Evolutionary conservation across 2,329 filamentous ascomycete species (phyloP).

Genomic region (Trichoderma polysporum): DNA sequence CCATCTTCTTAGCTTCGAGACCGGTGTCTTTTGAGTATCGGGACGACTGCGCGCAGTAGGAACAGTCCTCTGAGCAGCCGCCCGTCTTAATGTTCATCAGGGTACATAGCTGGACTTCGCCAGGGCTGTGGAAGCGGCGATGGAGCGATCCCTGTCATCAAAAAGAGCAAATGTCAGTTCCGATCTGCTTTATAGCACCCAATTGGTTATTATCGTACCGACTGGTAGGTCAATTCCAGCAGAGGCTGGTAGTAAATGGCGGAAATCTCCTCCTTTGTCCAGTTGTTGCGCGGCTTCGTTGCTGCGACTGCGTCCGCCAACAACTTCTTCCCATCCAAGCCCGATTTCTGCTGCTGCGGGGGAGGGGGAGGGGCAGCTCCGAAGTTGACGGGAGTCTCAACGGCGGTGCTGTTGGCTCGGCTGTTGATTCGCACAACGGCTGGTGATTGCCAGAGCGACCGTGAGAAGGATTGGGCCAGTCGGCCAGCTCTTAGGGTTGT

Average conservation of each 20-base stretch:
- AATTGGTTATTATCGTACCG: conserved; percentile 49
- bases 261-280: conserved; percentile 79
- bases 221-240: conserved; percentile 73
- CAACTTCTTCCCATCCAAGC: conserved; percentile 33
- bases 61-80: conserved; percentile 88
- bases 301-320: conserved; percentile 58
- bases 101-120: conserved; percentile 86
- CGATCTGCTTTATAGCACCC: background rate
- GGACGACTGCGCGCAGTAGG: conserved; percentile 87
- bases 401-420: conserved; percentile 20
- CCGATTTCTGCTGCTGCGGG: conserved; percentile 12
- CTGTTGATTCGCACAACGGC: conserved; percentile 5
- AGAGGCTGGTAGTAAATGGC: conserved; percentile 80
- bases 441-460: background rate
- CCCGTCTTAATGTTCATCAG: conserved; percentile 97
- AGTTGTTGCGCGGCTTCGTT: conserved; percentile 64
- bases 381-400: conserved; percentile 16
- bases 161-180: background rate
- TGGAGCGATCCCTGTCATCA: conserved; percentile 66
- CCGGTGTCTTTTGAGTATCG: conserved; percentile 75
- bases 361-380: conserved; percentile 14
- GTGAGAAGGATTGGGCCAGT: conserved; percentile 3
- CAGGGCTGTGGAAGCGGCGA: conserved; percentile 79
- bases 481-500: conserved; percentile 11
- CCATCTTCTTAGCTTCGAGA: conserved; percentile 76